A percentile compares a stretch with the other conserved stretches of the same genome.
Conservation (phyloP, 78 protist species). For the Emiliania huxleyi region DNA sequence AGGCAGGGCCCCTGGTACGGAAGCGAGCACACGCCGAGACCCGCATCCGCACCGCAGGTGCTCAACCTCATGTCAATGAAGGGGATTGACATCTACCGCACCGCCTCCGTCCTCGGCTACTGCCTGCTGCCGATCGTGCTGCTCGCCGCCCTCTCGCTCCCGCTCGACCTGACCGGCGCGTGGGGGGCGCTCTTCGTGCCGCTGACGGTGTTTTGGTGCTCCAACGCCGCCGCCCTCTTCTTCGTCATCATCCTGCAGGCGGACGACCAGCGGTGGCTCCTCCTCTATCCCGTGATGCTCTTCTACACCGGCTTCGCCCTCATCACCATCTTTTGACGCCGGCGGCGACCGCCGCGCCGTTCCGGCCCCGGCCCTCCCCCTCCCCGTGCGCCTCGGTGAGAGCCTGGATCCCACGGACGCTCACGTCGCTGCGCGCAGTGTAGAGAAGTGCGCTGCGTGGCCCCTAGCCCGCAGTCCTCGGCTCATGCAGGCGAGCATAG, state of each 20-base stretch:
- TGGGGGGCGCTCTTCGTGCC: not conserved
- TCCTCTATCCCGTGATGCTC: not conserved
- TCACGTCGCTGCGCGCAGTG: too few species aligned
- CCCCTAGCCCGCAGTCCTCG: too few species aligned
- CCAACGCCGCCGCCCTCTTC: not conserved
- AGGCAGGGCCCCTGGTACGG: too few species aligned
- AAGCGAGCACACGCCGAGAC: too few species aligned
- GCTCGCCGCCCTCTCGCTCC: not conserved
- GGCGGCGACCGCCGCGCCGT: too few species aligned
- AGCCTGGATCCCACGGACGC: too few species aligned
- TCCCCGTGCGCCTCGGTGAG: too few species aligned
- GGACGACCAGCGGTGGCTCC: slow-evolving; percentile 21
- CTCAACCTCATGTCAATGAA: not conserved
- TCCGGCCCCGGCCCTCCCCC: too few species aligned
- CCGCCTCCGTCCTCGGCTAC: not conserved
- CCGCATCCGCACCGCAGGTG: too few species aligned
- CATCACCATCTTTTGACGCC: not conserved
- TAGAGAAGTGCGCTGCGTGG: too few species aligned
- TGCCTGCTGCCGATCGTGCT: not conserved
- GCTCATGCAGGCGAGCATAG: too few species aligned
- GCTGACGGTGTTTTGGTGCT: not conserved
- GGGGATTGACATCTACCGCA: slow-evolving; percentile 1
- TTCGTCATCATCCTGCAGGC: not conserved
- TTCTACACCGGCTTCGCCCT: slow-evolving; percentile 6
- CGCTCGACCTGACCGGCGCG: not conserved